Conservation (phyloP, 1,284 basidiomycete species). For the Tremellales sp. region DNA sequence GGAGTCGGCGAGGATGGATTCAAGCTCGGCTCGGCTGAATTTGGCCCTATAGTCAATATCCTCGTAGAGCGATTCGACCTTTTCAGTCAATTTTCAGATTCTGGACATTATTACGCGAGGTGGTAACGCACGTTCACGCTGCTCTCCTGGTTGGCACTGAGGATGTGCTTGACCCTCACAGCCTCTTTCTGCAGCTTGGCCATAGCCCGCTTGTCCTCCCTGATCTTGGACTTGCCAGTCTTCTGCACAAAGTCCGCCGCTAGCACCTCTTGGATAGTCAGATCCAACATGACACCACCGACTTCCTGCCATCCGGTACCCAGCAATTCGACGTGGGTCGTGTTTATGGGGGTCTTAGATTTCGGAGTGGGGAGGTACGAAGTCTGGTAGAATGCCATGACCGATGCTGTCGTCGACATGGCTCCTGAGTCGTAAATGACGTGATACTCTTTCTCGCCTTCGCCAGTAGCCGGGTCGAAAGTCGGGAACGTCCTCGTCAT, state of each 20-base stretch:
- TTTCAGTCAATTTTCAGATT: constrained; percentile 1
- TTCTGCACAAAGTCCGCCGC: constrained; percentile 68
- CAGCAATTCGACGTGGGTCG: constrained; percentile 69
- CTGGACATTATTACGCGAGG: not conserved
- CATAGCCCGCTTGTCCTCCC: constrained; percentile 73
- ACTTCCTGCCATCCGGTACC: constrained; percentile 76
- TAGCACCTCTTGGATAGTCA: constrained; percentile 76
- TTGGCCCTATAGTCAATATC: constrained; percentile 86
- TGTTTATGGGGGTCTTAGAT: constrained; percentile 52
- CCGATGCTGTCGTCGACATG: constrained; percentile 76
- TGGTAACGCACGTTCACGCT: constrained; percentile 58
- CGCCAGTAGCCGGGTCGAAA: constrained; percentile 31
- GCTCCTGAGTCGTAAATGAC: constrained; percentile 93
- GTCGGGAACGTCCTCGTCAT: constrained; percentile 82
- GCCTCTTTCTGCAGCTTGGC: constrained; percentile 93
- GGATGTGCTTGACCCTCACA: constrained; percentile 80
- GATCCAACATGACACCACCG: constrained; percentile 80
- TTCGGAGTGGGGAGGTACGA: constrained; percentile 46
- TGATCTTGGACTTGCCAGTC: constrained; percentile 30
- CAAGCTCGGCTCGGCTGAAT: constrained; percentile 72
- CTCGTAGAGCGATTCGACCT: constrained; percentile 82
- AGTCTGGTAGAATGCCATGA: constrained; percentile 72
- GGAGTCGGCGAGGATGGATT: constrained; percentile 61
- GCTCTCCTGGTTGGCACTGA: constrained; percentile 88
- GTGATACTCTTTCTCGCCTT: constrained; percentile 68